Evolutionary conservation across 768 basidiomycete genomes (phyloP), one percentile per base, ranked within the genome.

Genomic region (Xerocomus spinulosus): DNA sequence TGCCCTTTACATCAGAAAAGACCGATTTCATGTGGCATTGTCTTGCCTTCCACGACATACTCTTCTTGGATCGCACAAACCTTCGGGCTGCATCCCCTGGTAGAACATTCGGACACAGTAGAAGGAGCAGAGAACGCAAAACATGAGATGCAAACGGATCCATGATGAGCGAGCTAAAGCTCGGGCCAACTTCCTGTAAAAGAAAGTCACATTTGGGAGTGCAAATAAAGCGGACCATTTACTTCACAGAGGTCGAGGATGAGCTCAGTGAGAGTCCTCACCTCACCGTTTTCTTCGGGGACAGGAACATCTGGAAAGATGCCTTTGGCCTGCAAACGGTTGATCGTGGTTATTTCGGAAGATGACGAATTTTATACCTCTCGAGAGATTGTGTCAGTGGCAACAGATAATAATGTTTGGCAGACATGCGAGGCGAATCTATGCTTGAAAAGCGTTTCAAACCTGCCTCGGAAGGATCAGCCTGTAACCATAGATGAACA

Each of bases 381-480:
- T 63, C 88, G 73, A 21, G 77, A 70, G 36, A 89, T 67, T 0
- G 87, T 87, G 36, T 82, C 76, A 24, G 59, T 60, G 6, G 81
- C 79, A 20, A 90, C 79, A 2, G 76, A 77, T 54, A 97, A 76
- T 53, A 96, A 69, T 1, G 92, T 97, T 66, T 97, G 92, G 57
- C 87, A 87, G 7, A 96, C 94, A 79, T 97, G 94, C 21, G 93
- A 95, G 14, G 87, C 92, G 72, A 96, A 98, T 24, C 93, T 80
- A 60, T 98, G 87, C 59, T 76, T 81, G 24, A 77, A 70, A 23
- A 93, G 73, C 20, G 70, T 60, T 49, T 80, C 81, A 53, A 82
- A 87, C 7, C 89, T 86, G 49, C 30, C 51, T 35, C 37, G 38
- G 45, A 34, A 30, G 21, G 1, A 40, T 48, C 47, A 43, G 30